Base-by-base conservation (phyloP, 164 flowering plant species). In the Vitis vinifera region DNA sequence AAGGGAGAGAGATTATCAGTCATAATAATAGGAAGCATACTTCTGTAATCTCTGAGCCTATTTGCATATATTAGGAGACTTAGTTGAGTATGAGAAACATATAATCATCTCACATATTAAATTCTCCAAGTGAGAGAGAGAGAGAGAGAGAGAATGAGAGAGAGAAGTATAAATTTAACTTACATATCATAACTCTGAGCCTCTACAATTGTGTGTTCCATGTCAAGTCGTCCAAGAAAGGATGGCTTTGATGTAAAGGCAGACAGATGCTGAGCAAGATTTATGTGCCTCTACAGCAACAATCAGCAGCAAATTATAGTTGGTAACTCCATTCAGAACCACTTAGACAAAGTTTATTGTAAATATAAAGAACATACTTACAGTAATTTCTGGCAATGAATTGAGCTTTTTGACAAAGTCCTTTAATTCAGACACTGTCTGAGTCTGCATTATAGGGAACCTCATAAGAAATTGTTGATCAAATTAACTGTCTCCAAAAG, bases 391-490 rank as follows among this genome's bases (percentile, higher is more conserved):
- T 67, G 98, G 99, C 78, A 95, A 80, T 14, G 98, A 91, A 69
- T 93, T 93, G 56, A 95, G 97, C 83, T 91, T 95, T 77, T 84
- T 93, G 62, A 93, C 99, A 69, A 93, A 95, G 75, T 95, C 99
- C 83, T 95, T 95, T 68, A 95, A 62, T 76, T 95, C 98, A 60
- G 97, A 93, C 48, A 95, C 97, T 19, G 91, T 71, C 81, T 93
- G 98, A 37, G 70, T 82, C 99, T 95, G 47, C 12, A 73, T 51
- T 31, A 72, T 5, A 53, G 10, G n/a, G n/a, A 60, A 63, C 48
- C 4, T 48, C 55, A 55, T 71, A 23, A 78, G 50, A 73, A 30
- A 37, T 17, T 12, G 14, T 53, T 53, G n/a, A 15, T 13, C 56
- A 6, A 53, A 13, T 53, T 53, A 53, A 53, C 56, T 13, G 56